Evolutionary conservation across 331 rosid species (phyloP), one percentile per base, ranked within the genome.

Genomic region (Acacia concinna): DNA sequence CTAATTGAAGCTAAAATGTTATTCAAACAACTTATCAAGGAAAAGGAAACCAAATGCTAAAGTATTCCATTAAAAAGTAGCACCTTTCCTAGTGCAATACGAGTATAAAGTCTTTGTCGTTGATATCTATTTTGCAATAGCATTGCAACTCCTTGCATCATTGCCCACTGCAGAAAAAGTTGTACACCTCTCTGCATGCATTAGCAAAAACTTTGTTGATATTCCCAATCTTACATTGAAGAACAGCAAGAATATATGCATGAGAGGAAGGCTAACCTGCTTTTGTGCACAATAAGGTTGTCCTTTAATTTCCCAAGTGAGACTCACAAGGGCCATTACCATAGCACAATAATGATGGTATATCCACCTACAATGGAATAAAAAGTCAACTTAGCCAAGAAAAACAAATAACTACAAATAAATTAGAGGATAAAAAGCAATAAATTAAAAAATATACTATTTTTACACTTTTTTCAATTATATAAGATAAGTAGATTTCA

Each of bases 111-210:
- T 81, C 99, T 90, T 85, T 96, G 98, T 5, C 99, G 97, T 76
- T 96, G 99, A 86, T 96, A 96, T 91, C 99, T 90, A 83, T 96
- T 96, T 80, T 96, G 99, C 78, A 96, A 78, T 68, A 96, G 98
- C 99, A 96, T 96, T 68, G 99, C 97, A 63, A 96, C 88, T 78
- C 99, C 99, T 88, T 96, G 99, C 98, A 96, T 88, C 98, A 96
- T 89, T 76, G 99, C 99, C 99, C 99, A 96, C 74, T 91, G 97
- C 57, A 96, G 87, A 84, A 96, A 96, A 78, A 93, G 99, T 84
- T 93, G 94, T 23, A 96, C 98, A 23, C 98, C 98, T 84, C 98
- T 89, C 99, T 96, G 89, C 83, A 84, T 34, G 46, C 86, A 75
- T 78, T 34, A 63, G 73, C 43, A 78, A 75, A 43, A 72, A 59